Percentiles rank a stretch among this genome's conserved stretches.
Conservation (phyloP, 371 early-diverging fungal genomes). For the Quaeritorhiza haematococci region DNA sequence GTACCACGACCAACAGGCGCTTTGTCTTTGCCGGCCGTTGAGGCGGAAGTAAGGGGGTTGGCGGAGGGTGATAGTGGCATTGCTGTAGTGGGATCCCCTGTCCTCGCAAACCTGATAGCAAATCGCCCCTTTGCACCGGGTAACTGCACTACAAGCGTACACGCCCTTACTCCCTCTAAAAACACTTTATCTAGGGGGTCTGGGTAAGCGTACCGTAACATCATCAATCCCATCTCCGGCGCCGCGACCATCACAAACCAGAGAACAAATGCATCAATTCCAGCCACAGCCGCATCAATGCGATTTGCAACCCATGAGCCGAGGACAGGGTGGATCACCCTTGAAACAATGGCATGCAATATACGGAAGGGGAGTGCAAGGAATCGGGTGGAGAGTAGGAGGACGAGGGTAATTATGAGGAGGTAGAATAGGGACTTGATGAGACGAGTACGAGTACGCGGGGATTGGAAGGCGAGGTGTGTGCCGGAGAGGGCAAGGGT, state of each 20-base stretch:
- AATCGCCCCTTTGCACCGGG: conserved; percentile 18
- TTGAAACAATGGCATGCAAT: too few species aligned
- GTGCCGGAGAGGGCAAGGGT: conserved; percentile 21
- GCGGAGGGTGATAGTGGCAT: background rate
- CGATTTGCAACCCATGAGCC: background rate
- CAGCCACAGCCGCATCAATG: conserved; percentile 12
- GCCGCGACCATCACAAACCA: conserved; percentile 20
- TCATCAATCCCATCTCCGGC: conserved; percentile 24
- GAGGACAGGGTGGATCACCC: conserved; percentile 6
- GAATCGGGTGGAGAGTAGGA: conserved; percentile 9
- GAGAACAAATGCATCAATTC: conserved; percentile 5
- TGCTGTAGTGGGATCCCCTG: conserved; percentile 5
- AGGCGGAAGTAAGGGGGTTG: background rate
- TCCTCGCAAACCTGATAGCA: conserved; percentile 15
- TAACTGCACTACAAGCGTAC: conserved; percentile 7
- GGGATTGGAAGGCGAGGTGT: conserved; percentile 10
- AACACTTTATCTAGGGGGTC: conserved; percentile 27
- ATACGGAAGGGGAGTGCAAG: conserved; percentile 21
- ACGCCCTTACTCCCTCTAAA: conserved; percentile 17
- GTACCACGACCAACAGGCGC: conserved; percentile 4
- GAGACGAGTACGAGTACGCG: conserved; percentile 13
- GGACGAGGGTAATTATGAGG: background rate
- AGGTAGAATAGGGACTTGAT: conserved; percentile 11
- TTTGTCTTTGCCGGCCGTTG: background rate
- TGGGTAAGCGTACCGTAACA: conserved; percentile 23